Base-by-base conservation (phyloP, 2,329 filamentous ascomycete genomes). In the Aspergillus sergii region DNA sequence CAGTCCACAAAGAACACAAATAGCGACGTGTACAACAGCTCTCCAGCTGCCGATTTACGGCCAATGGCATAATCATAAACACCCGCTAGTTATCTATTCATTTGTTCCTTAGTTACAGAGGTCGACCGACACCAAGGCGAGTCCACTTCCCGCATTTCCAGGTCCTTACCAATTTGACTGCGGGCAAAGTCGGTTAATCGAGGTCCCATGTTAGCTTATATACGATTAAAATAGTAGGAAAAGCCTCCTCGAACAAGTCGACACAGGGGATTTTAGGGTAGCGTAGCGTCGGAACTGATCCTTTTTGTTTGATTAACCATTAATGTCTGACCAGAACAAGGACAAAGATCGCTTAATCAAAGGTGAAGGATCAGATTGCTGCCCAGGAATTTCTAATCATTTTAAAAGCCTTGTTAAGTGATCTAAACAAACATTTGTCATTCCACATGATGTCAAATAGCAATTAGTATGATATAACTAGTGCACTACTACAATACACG, bases 201-300 rank as follows among this genome's bases (percentile, higher is more conserved):
- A 64, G 62, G 57, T 67, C 58, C 26, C 19, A 4, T 46, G 60
- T 60, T 32, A 68, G 60, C 34, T 66, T 63, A 53, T 64, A 59
- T 26, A 64, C 65, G 50, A 68, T 66, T 4, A 66, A 55, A 43
- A 56, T 54, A 16, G 63, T 64, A 16, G 39, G 14, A 67, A 55
- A 55, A 57, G 65, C 61, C 62, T 67, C 63, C 61, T 67, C 57
- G 21, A 62, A 60, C 53, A 59, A 62, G 36, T 66, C 19, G 11
- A 48, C 61, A 32, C 58, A 43, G 32, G 26, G 61, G 34, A 61
- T 23, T 21, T 48, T 11, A 14, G 54, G 10, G 14, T 50, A 51
- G 19, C 9, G 26, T 16, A 64, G 34, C 10, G 46, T 36, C 6
- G 26, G 26, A 7, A 28, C 26, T 28, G 26, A 6, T 28, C 26